phyloP scores from a whole-genome alignment of 1,284 basidiomycete genomes.

The Tremellales sp. region DNA sequence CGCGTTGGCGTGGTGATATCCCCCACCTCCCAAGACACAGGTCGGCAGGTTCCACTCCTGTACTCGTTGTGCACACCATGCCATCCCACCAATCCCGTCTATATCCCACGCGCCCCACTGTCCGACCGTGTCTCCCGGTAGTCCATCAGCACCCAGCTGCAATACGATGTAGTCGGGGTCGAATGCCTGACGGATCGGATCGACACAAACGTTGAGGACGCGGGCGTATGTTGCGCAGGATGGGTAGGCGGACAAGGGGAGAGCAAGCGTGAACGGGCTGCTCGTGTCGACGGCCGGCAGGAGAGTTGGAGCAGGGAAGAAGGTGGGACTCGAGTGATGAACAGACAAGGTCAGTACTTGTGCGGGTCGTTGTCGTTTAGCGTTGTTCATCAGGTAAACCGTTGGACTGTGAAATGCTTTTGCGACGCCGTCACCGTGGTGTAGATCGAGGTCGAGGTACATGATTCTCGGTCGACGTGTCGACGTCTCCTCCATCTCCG shows the following conservation, averaged over 20 bases:
- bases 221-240: constrained; percentile 59
- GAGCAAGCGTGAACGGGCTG: constrained; percentile 68
- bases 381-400: constrained; percentile 13
- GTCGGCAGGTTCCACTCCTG: constrained; percentile 61
- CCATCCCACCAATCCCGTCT: constrained; percentile 61
- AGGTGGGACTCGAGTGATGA: constrained; percentile 74
- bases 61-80: constrained; percentile 64
- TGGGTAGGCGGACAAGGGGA: constrained; percentile 67
- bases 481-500: no score
- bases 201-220: constrained; percentile 60
- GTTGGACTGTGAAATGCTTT: constrained; percentile 60
- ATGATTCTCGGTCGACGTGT: constrained; percentile 60
- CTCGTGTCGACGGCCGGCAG: constrained; percentile 54
- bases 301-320: constrained; percentile 65
- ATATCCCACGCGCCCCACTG: constrained; percentile 69
- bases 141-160: constrained; percentile 80
- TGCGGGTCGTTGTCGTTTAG: constrained; percentile 47
- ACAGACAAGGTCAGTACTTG: constrained; percentile 73
- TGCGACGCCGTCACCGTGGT: constrained; percentile 78
- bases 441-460: constrained; percentile 89
- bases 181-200: constrained; percentile 61
- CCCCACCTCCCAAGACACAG: constrained; percentile 55
- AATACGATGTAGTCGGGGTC: constrained; percentile 72
- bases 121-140: constrained; percentile 73
- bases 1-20: constrained; percentile 74